Evolutionary conservation across 352 stramenopile species (phyloP), one percentile per base, ranked within the genome.

Genomic region (Pythium sp.): DNA sequence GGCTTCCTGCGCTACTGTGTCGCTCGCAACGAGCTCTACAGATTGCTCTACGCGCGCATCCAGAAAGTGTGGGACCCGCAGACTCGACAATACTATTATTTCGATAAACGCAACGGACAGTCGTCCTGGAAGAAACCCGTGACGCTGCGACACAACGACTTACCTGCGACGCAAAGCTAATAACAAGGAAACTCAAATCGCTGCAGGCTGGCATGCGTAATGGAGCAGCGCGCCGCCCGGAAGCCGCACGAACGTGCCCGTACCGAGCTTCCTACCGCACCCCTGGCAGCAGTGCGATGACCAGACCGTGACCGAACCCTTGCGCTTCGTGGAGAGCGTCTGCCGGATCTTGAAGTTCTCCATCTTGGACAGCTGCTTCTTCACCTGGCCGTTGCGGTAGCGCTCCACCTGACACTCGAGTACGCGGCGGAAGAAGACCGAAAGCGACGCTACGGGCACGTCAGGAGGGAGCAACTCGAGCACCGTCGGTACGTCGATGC

Each of bases 281-380:
- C 79, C 74, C 51, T 88, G 71, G 66, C 87, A 95, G 60, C 77
- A 82, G 46, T 92, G 84, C 26, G 86, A 92, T 3, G 82, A 82
- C 82, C 85, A 92, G 47, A 94, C 78, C 2, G 80, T 90, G 58
- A 95, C 86, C 0, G 73, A 90, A 24, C 76, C 80, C 58, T 93
- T 90, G 15, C 86, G 76, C 62, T 92, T 89, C 0, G 68, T 75
- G 1, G 83, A 80, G 22, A 95, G 78, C 57, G 83, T 69, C 32
- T 91, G 73, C 15, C 86, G 86, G 26, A 93, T 77, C 47, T 84
- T 89, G 47, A 95, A 92, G 67, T 95, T 95, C 62, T 91, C 87
- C 76, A 95, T 95, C 73, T 95, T 95, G n/a, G 84, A 80, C 24
- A 95, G 74, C 28, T 95, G 87, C 61, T 85, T 92, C 74, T 91